Base-by-base conservation (phyloP, 352 stramenopile species). In the Elongisporangium undulatum region DNA sequence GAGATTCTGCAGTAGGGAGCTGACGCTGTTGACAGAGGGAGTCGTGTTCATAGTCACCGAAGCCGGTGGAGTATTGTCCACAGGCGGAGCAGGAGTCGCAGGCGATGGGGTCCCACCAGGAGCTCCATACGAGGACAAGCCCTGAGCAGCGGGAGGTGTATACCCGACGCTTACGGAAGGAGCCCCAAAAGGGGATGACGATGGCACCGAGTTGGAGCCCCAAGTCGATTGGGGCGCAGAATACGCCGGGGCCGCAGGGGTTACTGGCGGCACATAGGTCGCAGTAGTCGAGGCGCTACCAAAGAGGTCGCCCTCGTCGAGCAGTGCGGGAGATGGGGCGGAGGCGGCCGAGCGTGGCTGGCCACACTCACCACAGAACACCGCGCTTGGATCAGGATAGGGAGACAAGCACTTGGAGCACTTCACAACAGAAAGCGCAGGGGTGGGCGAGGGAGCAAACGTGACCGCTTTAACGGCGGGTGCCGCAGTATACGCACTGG, bases 321-420 rank as follows among this genome's bases (percentile, higher is more conserved):
- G 58, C 22, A 24, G 51, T 39, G 20, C 64, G 6, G 15, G 51
- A 7, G 21, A 70, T 51, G 15, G 58, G 51, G 12, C 55, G 51
- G 58, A 29, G 53, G 55, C 51, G 4, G 64, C 45, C 12, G 74
- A 69, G 2, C 77, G 75, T 17, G 83, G 74, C 23, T 86, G 67
- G 10, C 85, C 85, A 22, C 85, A 94, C 54, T 94, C 81, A 3
- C 81, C 85, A 41, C 85, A 94, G 56, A 94, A 94, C 5, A 66
- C 49, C 7, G 80, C 85, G 7, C 74, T 75, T 6, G 67, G 74
- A 51, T 88, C 77, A 0, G 60, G 69, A 51, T 89, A 92, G 1
- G 77, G 74, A 41, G 64, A 65, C 9, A 58, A 51, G 54, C 85
- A 94, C 50, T 87, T 66, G 29, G 71, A 34, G 45, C 85, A 94